Conservation (phyloP, 1,284 basidiomycete genomes). For the Inonotus obliquus region DNA sequence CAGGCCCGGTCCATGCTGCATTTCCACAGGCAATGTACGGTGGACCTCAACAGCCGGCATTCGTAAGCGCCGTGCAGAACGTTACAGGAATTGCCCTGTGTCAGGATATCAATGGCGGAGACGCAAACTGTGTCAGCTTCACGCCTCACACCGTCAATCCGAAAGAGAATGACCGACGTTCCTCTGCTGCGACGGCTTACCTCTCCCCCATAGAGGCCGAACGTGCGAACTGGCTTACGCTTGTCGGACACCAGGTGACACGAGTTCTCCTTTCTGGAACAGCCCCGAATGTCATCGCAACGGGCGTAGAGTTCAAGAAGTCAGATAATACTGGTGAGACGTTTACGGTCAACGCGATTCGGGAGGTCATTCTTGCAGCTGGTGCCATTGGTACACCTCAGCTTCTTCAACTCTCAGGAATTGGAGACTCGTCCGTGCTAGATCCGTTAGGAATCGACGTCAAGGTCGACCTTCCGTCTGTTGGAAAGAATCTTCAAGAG, state of each 20-base stretch:
- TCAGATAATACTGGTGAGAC: conserved; percentile 13
- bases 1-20: too few species aligned
- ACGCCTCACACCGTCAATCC: too few species aligned
- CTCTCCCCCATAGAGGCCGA: conserved; percentile 30
- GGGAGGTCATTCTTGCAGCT: conserved; percentile 33
- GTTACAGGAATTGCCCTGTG: conserved; percentile 25
- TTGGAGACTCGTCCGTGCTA: conserved; percentile 39
- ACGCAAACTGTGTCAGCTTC: conserved; percentile 33
- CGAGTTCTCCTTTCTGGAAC: conserved; percentile 20
- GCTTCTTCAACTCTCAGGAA: conserved; percentile 41
- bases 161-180: conserved; percentile 31
- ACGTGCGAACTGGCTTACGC: conserved; percentile 33
- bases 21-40: conserved; percentile 32
- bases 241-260: conserved; percentile 31
- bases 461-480: conserved; percentile 35
- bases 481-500: conserved; percentile 46
- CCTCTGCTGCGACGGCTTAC: conserved; percentile 40
- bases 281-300: conserved; percentile 14
- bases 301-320: conserved; percentile 21
- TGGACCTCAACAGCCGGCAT: conserved; percentile 33
- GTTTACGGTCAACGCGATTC: conserved; percentile 19
- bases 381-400: conserved; percentile 34
- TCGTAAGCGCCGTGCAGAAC: conserved; percentile 27
- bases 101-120: too few species aligned
- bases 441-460: conserved; percentile 35